Evolutionary conservation across 2,329 filamentous ascomycete genomes (phyloP).

Genomic region (Camptophora hylomeconis): DNA sequence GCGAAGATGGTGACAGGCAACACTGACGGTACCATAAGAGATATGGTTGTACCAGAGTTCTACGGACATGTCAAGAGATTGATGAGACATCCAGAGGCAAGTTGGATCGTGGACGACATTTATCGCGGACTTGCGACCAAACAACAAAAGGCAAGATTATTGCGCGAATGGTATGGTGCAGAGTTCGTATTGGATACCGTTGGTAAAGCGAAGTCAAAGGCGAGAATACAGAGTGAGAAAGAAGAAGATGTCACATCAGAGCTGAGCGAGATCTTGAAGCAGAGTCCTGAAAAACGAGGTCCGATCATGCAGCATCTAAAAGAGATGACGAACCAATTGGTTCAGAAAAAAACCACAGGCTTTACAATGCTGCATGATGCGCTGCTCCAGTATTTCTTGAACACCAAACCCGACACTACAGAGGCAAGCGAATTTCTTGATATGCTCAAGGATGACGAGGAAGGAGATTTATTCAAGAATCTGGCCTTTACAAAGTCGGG

Average conservation of each 20-base stretch:
- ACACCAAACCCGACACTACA: slow-evolving; percentile 59
- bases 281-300: slow-evolving; percentile 70
- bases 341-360: slow-evolving; percentile 92
- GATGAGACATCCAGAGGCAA: slow-evolving; percentile 91
- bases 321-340: slow-evolving; percentile 77
- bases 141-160: slow-evolving; percentile 69
- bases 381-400: slow-evolving; percentile 92
- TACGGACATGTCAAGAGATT: slow-evolving; percentile 84
- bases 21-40: slow-evolving; percentile 82
- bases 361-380: slow-evolving; percentile 98
- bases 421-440: slow-evolving; percentile 83
- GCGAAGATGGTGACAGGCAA: slow-evolving; percentile 91
- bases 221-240: slow-evolving; percentile 17
- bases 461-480: slow-evolving; percentile 83
- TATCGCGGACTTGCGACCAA: slow-evolving; percentile 79
- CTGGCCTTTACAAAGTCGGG: slow-evolving; percentile 90
- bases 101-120: slow-evolving; percentile 95
- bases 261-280: slow-evolving; percentile 59
- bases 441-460: slow-evolving; percentile 80
- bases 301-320: slow-evolving; percentile 76
- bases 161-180: slow-evolving; percentile 92
- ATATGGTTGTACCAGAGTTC: slow-evolving; percentile 86
- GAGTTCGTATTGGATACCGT: slow-evolving; percentile 87
- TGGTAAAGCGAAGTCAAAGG: slow-evolving; percentile 41
- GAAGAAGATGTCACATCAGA: slow-evolving; percentile 39